Evolutionary conservation across 2,329 filamentous ascomycete genomes (phyloP), one percentile per base, ranked within the genome.

Genomic region (Amauroascus verrucosus): DNA sequence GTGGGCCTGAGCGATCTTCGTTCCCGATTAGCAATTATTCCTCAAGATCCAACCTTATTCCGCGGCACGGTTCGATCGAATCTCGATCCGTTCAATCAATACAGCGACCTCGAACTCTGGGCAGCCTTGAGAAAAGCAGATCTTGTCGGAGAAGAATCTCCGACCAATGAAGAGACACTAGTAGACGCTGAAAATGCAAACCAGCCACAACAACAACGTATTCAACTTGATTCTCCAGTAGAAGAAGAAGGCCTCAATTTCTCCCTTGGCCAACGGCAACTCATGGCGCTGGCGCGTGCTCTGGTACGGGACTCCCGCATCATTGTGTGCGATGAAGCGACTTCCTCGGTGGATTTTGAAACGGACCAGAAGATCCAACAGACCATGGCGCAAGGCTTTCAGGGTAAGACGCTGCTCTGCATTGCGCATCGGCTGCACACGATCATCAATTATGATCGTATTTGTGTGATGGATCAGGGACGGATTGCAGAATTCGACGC

Each of bases 221-320:
- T 95, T 56, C 83, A 88, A 59, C 83, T 98, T 20, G 91, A 97
- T 69, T 85, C 80, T 14, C 64, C 81, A 1, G 91, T 97, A 1
- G 89, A 96, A 62, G 93, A 97, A 65, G 91, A 96, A 71, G 93
- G 93, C 0, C 78, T 95, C 57, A 97, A 97, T 70, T 96, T 95
- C 75, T 95, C 88, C 0, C 83, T 97, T 8, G 91, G 91, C 6
- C 91, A 97, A 72, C 82, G 93, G 2, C 93, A 97, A 70, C 80
- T 97, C 47, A 95, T 97, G 86, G 93, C 93, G 1, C 77, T 98
- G 1, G 90, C 90, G 0, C 83, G 93, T 0, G 93, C 93, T 0
- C 80, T 98, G 1, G 91, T 97, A 3, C 83, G 91, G 35, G 82
- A 84, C 41, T 86, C 84, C 0, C 88, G 86, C 61, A 96, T 97